Percentiles rank a stretch among this genome's conserved stretches.
Conservation (phyloP, 306 rosid species). For the Macrotyloma uniflorum region DNA sequence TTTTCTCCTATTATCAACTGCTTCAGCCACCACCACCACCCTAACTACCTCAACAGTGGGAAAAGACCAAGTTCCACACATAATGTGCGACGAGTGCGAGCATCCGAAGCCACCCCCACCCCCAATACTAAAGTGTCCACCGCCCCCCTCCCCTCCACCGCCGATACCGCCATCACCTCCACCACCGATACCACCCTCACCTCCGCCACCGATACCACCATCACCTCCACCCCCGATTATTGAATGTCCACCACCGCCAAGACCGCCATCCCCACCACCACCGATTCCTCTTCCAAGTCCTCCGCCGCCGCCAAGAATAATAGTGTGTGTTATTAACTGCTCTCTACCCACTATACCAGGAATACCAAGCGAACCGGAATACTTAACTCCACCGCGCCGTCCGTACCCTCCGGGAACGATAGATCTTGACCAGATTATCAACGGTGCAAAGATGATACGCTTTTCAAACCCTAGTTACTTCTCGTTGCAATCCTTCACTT, state of each 20-base stretch:
- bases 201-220: background rate
- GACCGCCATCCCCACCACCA: background rate
- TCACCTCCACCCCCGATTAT: background rate
- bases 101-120: conserved; percentile 43
- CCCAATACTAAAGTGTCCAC: conserved; percentile 45
- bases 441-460: background rate
- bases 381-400: background rate
- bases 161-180: conserved; percentile 32
- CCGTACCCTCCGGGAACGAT: background rate
- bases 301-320: background rate
- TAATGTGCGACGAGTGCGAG: conserved; percentile 56
- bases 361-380: background rate
- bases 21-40: conserved; percentile 1
- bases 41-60: conserved; percentile 19
- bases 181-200: background rate
- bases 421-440: background rate
- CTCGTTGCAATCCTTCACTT: background rate
- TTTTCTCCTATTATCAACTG: conserved; percentile 14
- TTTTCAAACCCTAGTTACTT: background rate
- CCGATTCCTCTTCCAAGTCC: too few relatives aligned
- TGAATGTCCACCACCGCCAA: background rate
- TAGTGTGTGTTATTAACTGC: background rate
- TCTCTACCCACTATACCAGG: background rate
- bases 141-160: conserved; percentile 29
- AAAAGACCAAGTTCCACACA: conserved; percentile 51